Conservation (phyloP, 148 eudicot genomes). For the Rhododendron ovatum region DNA sequence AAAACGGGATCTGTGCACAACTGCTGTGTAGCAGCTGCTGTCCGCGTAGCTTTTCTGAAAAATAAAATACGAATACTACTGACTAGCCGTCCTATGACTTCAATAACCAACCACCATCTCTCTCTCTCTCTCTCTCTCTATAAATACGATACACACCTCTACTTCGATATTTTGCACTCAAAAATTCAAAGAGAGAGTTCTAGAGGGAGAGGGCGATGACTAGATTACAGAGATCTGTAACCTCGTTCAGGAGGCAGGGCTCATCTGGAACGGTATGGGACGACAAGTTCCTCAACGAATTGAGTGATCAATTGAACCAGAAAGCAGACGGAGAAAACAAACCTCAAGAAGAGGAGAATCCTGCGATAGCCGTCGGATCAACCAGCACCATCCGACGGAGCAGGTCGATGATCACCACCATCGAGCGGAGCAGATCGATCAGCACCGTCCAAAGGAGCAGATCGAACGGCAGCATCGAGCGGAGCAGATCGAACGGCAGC, state of each 20-base stretch:
- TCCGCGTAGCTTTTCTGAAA: too few relatives aligned
- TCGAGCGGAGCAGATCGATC: constrained; percentile 6
- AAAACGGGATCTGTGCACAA: too few relatives aligned
- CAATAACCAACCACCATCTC: background rate
- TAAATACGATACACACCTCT: too few relatives aligned
- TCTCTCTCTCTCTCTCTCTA: background rate
- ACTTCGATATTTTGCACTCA: background rate
- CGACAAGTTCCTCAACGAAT: constrained; percentile 31
- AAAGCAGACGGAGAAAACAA: background rate
- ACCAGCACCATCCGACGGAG: constrained; percentile 27
- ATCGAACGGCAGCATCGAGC: constrained; percentile 13
- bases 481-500: constrained; percentile 24
- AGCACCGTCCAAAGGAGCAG: background rate
- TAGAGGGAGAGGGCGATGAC: constrained; percentile 16
- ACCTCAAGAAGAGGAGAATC: constrained; percentile 12
- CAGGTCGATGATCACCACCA: constrained; percentile 22
- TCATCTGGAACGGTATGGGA: constrained; percentile 63
- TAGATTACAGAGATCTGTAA: constrained; percentile 43
- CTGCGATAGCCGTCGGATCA: constrained; percentile 17
- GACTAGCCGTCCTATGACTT: background rate
- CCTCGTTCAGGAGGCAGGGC: constrained; percentile 66
- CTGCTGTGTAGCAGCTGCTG: too few relatives aligned
- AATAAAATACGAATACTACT: too few relatives aligned
- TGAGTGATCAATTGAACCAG: constrained; percentile 3
- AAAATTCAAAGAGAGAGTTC: background rate